Conservation (phyloP, 2,329 filamentous ascomycete genomes). For the Neospermospora avenae region DNA sequence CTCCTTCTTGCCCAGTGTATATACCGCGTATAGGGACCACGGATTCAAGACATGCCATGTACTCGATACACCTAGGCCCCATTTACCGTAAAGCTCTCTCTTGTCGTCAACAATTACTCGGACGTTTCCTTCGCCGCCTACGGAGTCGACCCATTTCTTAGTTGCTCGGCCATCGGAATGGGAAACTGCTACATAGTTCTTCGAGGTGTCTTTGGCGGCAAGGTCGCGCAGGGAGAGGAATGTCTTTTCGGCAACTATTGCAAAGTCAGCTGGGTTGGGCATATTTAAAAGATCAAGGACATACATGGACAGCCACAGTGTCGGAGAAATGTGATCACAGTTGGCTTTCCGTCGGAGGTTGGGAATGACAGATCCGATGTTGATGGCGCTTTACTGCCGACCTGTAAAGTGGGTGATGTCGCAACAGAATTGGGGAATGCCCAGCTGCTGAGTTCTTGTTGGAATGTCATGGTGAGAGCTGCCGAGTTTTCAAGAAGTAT, state of each 20-base stretch:
- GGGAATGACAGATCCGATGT: constrained; percentile 51
- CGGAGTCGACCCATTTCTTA: constrained; percentile 36
- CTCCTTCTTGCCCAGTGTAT: constrained; percentile 56
- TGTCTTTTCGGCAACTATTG: constrained; percentile 56
- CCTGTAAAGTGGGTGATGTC: constrained; percentile 45
- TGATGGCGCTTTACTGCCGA: constrained; percentile 55
- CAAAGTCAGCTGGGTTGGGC: background rate
- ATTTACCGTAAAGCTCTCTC: constrained; percentile 58
- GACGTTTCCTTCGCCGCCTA: constrained; percentile 41
- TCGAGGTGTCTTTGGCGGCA: constrained; percentile 46
- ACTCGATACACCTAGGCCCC: constrained; percentile 59
- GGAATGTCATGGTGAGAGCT: constrained; percentile 30
- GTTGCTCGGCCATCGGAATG: constrained; percentile 57
- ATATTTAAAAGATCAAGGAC: constrained; percentile 24
- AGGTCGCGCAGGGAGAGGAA: constrained; percentile 53
- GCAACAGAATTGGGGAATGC: constrained; percentile 19
- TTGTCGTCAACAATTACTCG: constrained; percentile 58
- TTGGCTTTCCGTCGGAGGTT: constrained; percentile 48
- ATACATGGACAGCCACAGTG: constrained; percentile 74
- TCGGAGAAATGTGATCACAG: constrained; percentile 64
- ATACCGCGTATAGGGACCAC: constrained; percentile 52
- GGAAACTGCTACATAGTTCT: constrained; percentile 60
- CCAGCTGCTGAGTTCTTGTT: constrained; percentile 34
- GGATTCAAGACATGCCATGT: constrained; percentile 63
- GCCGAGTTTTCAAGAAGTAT: background rate